Evolutionary conservation across 495 filamentous ascomycete genomes (phyloP), one percentile per base, ranked within the genome.

Genomic region (Penicillium herquei): DNA sequence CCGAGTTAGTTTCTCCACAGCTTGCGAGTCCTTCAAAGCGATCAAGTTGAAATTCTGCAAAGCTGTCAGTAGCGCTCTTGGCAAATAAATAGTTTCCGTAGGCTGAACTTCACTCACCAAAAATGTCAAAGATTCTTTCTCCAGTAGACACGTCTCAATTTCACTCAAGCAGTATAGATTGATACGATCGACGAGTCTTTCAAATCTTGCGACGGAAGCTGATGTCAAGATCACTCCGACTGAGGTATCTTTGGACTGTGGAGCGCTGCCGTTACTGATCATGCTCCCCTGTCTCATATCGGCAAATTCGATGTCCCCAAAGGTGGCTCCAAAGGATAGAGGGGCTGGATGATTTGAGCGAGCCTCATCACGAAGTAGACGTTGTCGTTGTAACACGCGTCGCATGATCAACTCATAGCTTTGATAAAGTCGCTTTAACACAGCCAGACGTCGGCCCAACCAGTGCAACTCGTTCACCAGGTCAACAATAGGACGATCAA

Each of bases 41-140:
- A 90, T 91, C 61, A 96, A 79, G 72, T 92, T 93, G 80, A 94
- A 95, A 69, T 91, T 91, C 87, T 91, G 5, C 8, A 21, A n/a
- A 30, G n/a, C 2, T 4, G 12, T 46, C 32, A 44, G 41, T 11
- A 39, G 30, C 11, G 4, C n/a, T n/a, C 17, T n/a, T 0, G 31
- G 37, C 5, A 37, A 26, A 26, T 26, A 16, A 14, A 17, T 39
- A 33, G 39, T 13, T 18, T 43, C 30, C 48, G 17, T 37, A 14
- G n/a, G 17, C 44, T 26, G n/a, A 13, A n/a, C 0, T 12, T 41
- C 40, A 52, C 73, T 49, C 59, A 86, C 82, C 70, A 92, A 79
- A 49, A 84, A 85, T 14, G 90, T 87, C 40, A 96, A 73, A 7
- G 85, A 83, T 21, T 88, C 86, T 64, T 92, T 93, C 68, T 93